These are phyloP conservation scores for Piloderma croceum DNA, from an alignment of 768 basidiomycete species.

Conservation along the genomic window DNA sequence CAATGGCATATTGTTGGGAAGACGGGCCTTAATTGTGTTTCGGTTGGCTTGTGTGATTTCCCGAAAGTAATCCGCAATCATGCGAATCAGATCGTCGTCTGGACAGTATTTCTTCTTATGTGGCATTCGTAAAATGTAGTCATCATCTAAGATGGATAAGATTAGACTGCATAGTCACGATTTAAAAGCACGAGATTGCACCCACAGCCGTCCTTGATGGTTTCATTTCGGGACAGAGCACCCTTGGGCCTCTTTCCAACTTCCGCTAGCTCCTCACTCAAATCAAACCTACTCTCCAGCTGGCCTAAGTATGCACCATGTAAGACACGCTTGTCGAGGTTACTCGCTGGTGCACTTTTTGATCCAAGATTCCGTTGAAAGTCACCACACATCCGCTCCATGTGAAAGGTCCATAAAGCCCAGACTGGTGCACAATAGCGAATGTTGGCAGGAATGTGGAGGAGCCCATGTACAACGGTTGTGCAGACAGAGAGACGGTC, in stretches of 20 bases:
- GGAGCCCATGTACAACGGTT: constrained; percentile 14
- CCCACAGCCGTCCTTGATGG: constrained; percentile 5
- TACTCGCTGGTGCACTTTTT: constrained; percentile 11
- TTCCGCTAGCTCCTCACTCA: constrained; percentile 6
- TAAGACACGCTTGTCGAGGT: constrained; percentile 8
- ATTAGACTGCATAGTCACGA: neutral
- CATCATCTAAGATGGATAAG: constrained; percentile 12
- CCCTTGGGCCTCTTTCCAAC: neutral
- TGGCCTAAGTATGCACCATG: constrained; percentile 6
- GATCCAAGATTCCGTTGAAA: constrained; percentile 12
- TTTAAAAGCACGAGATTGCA: neutral
- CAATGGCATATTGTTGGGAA: constrained; percentile 13
- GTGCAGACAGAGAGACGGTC: constrained; percentile 13
- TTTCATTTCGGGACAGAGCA: constrained; percentile 5
- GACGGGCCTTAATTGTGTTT: constrained; percentile 1
- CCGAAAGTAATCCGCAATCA: constrained; percentile 16
- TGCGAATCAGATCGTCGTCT: constrained; percentile 1
- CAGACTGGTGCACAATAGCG: constrained; percentile 14
- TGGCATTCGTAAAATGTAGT: constrained; percentile 12
- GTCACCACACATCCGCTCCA: constrained; percentile 18
- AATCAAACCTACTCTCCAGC: constrained; percentile 2
- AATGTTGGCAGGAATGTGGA: constrained; percentile 18
- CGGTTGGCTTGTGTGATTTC: constrained; percentile 3
- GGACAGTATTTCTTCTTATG: constrained; percentile 5
- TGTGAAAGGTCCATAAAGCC: constrained; percentile 17